phyloP scores from a whole-genome alignment of 2,329 filamentous ascomycete species.

The Cladorrhinum sp. region DNA sequence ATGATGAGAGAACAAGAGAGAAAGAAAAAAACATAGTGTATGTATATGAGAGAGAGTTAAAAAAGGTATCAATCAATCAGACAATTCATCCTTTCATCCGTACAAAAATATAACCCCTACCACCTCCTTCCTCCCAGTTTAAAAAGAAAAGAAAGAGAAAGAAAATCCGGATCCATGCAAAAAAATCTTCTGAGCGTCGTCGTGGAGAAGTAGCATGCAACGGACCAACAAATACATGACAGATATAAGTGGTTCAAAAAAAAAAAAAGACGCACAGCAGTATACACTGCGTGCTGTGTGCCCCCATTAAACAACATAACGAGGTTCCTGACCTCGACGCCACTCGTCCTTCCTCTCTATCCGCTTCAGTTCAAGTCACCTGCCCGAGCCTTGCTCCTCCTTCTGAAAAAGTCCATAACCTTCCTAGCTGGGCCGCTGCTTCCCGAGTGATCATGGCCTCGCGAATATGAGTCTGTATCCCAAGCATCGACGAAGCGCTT shows the following conservation, averaged over 20 bases:
- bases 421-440: conserved; percentile 83
- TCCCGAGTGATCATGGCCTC: conserved; percentile 64
- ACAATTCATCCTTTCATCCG: not conserved
- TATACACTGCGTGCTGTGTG: not conserved
- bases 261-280: not conserved
- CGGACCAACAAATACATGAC: not conserved
- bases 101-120: not conserved
- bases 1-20: not conserved
- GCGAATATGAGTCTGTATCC: conserved; percentile 65
- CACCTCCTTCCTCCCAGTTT: not conserved
- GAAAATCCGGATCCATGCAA: not conserved
- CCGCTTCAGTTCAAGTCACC: conserved; percentile 51
- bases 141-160: not conserved
- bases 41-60: not conserved
- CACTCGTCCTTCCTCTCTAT: not conserved
- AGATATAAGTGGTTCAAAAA: not conserved
- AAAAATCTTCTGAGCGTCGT: not conserved
- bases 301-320: not conserved
- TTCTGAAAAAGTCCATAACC: conserved; percentile 98
- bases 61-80: not conserved
- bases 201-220: not conserved
- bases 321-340: not conserved
- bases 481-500: conserved; percentile 89
- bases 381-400: conserved; percentile 73
- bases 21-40: not conserved